phyloP scores from a whole-genome alignment of 139 green algal species.

The Gonium pectorale region DNA sequence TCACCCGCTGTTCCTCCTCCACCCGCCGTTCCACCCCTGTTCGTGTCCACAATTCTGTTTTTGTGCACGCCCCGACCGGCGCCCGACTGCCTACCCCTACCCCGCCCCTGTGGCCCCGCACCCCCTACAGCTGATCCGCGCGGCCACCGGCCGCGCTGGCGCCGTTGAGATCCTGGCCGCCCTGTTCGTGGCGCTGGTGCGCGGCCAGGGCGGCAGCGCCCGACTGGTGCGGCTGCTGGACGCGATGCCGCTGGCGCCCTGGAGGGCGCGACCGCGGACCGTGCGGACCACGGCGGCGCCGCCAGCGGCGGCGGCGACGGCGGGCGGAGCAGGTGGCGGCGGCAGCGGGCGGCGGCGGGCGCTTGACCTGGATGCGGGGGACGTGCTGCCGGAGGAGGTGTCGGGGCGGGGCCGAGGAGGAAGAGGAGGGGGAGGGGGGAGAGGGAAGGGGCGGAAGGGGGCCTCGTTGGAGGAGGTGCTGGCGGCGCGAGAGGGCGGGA shows the following conservation, averaged over 20 bases:
- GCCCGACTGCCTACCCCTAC: too few species aligned
- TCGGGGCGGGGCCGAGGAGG: neutral
- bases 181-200: slow-evolving; percentile 81
- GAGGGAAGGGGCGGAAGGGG: neutral
- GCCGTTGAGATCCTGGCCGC: slow-evolving; percentile 70
- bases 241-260: slow-evolving; percentile 12
- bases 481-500: slow-evolving; percentile 2
- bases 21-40: too few species aligned
- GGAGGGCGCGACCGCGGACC: neutral
- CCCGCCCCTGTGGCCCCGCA: too few species aligned
- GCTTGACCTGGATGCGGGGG: slow-evolving; percentile 21
- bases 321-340: neutral
- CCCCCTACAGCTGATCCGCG: slow-evolving; percentile 13
- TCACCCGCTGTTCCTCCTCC: too few species aligned
- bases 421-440: neutral
- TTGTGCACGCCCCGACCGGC: too few species aligned
- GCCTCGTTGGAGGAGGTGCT: neutral
- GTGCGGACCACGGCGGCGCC: neutral
- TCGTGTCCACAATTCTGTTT: too few species aligned
- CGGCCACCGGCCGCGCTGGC: slow-evolving; percentile 35
- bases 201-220: slow-evolving; percentile 68
- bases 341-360: neutral
- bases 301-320: too few species aligned
- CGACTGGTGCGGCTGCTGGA: slow-evolving; percentile 66
- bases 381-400: neutral